Conservation (phyloP, 2,329 filamentous ascomycete genomes). For the Phialemonium atrogriseum region DNA sequence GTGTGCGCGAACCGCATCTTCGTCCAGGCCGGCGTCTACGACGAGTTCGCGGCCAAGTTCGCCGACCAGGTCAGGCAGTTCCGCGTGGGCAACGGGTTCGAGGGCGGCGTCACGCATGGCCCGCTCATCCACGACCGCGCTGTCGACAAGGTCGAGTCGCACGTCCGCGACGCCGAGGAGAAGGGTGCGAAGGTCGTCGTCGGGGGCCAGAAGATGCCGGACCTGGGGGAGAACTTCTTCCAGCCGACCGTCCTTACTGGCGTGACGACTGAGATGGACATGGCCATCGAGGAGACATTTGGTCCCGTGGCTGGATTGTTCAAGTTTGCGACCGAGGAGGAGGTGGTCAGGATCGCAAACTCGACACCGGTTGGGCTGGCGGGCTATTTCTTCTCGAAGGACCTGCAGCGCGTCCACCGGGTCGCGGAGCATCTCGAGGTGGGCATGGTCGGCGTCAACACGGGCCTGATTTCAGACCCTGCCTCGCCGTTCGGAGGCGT, state of each 20-base stretch:
- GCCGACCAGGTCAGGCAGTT: slow-evolving; percentile 65
- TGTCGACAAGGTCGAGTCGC: slow-evolving; percentile 66
- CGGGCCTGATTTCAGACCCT: slow-evolving; percentile 54
- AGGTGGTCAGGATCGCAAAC: slow-evolving; percentile 82
- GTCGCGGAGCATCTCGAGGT: slow-evolving; percentile 67
- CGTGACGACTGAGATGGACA: slow-evolving; percentile 77
- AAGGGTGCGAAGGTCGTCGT: slow-evolving; percentile 70
- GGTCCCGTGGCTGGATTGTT: slow-evolving; percentile 89
- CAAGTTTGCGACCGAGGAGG: slow-evolving; percentile 78
- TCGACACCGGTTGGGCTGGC: slow-evolving; percentile 77
- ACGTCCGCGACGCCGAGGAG: slow-evolving; percentile 68
- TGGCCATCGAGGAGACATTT: slow-evolving; percentile 88
- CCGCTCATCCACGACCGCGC: slow-evolving; percentile 82
- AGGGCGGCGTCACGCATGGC: slow-evolving; percentile 64
- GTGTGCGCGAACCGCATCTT: slow-evolving; percentile 83
- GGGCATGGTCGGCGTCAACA: slow-evolving; percentile 83
- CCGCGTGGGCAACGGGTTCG: slow-evolving; percentile 69
- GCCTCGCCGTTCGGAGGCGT: slow-evolving; percentile 67
- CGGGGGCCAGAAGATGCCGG: slow-evolving; percentile 65
- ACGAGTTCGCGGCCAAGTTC: slow-evolving; percentile 61
- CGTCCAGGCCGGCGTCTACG: slow-evolving; percentile 70
- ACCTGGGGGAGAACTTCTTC: slow-evolving; percentile 80
- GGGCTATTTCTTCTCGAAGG: slow-evolving; percentile 80
- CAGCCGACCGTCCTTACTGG: slow-evolving; percentile 81
- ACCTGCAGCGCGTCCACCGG: slow-evolving; percentile 50